Conservation (phyloP, 1,284 basidiomycete genomes). For the Sporisorium iseilematis-ciliati region DNA sequence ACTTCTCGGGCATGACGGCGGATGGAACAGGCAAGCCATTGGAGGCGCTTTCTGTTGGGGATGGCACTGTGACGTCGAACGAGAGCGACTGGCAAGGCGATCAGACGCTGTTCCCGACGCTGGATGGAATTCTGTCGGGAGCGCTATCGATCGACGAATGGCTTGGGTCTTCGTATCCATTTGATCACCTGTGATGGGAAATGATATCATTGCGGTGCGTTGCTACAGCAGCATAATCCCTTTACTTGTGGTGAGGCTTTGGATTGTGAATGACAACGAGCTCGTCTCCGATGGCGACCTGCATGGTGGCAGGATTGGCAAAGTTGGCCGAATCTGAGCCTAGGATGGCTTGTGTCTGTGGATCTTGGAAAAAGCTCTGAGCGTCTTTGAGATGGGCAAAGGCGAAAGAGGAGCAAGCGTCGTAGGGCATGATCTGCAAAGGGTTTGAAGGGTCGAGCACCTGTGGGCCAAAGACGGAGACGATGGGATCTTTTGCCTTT, state of each 20-base stretch:
- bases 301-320: slow-evolving; percentile 19
- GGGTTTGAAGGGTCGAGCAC: slow-evolving; percentile 14
- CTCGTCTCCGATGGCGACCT: slow-evolving; percentile 25
- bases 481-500: slow-evolving; percentile 9
- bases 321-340: slow-evolving; percentile 25
- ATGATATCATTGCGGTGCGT: background rate
- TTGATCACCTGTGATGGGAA: slow-evolving; percentile 32
- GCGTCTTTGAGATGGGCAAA: slow-evolving; percentile 26
- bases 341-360: slow-evolving; percentile 13
- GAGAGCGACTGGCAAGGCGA: slow-evolving; percentile 43
- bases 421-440: slow-evolving; percentile 24
- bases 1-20: slow-evolving; percentile 6
- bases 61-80: slow-evolving; percentile 28
- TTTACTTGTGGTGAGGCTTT: slow-evolving; percentile 1
- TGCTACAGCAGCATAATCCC: background rate
- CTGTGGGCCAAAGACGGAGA: slow-evolving; percentile 27
- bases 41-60: slow-evolving; percentile 22
- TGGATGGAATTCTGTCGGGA: slow-evolving; percentile 43
- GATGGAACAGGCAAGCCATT: slow-evolving; percentile 7
- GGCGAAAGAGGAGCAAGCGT: slow-evolving; percentile 31
- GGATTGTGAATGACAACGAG: slow-evolving; percentile 12
- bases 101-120: slow-evolving; percentile 40
- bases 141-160: slow-evolving; percentile 46
- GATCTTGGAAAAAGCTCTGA: slow-evolving; percentile 24
- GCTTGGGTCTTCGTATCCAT: slow-evolving; percentile 47